A percentile compares a stretch with the other conserved stretches of the same genome.
phyloP scores from a whole-genome alignment of 83 land plant genomes.

The Larix sibirica region DNA sequence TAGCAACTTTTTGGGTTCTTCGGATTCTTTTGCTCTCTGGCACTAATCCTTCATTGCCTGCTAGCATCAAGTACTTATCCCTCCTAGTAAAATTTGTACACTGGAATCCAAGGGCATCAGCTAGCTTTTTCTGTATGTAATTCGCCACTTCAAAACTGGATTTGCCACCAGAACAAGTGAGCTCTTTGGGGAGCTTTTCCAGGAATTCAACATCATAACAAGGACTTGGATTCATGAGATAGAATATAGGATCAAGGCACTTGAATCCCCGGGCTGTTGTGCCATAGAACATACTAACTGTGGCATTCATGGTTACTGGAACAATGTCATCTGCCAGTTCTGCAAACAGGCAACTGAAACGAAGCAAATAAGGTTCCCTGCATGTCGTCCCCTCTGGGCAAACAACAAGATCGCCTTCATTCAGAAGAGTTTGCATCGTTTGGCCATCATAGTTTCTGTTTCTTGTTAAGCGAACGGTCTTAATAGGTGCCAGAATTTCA shows the following conservation, averaged over 20 bases:
- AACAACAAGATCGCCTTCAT: constrained; percentile 54
- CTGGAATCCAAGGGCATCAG: constrained; percentile 51
- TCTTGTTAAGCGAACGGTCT: constrained; percentile 17
- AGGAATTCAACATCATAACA: constrained; percentile 40
- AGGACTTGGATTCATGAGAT: constrained; percentile 70
- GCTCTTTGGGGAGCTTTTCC: constrained; percentile 42
- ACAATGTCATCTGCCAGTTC: constrained; percentile 52
- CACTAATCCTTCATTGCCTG: constrained; percentile 69
- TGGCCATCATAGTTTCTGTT: neutral
- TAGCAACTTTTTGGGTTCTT: too few species aligned
- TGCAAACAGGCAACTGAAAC: constrained; percentile 71
- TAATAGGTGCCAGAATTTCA: constrained; percentile 29
- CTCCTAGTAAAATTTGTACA: constrained; percentile 67
- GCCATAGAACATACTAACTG: constrained; percentile 61
- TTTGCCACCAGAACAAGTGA: constrained; percentile 47
- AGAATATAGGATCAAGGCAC: constrained; percentile 67
- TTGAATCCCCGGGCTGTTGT: constrained; percentile 76
- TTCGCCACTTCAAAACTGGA: constrained; percentile 59
- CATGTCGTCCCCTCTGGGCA: constrained; percentile 65
- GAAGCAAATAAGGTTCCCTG: constrained; percentile 64
- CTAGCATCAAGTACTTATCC: constrained; percentile 83
- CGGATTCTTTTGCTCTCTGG: too few species aligned
- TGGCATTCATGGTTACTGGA: constrained; percentile 56
- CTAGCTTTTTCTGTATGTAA: constrained; percentile 49
- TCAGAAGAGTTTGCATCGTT: constrained; percentile 18